Evolutionary conservation across 345 rosid species (phyloP), one percentile per base, ranked within the genome.

Genomic region (Lepidium africanum): DNA sequence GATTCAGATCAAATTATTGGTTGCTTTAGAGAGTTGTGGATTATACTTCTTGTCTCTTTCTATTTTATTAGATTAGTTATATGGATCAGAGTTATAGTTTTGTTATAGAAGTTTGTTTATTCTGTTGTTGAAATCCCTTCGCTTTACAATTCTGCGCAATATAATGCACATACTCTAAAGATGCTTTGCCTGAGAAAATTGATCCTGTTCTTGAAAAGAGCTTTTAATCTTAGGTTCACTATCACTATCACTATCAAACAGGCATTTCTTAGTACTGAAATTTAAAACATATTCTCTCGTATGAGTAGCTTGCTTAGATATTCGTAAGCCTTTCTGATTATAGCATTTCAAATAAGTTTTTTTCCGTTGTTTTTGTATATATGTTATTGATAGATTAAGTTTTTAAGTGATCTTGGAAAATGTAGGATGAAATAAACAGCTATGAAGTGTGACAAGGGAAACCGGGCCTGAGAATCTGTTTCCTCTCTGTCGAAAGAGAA

Each of bases 1-100:
- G 83, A 78, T 77, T 72, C 78, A 47, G 61, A 69, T n/a, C 14
- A n/a, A 51, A n/a, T 54, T 68, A 23, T 19, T 40, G 41, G 52
- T 62, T 52, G 65, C 63, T 69, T 27, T 63, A 13, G 42, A 50
- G 58, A 21, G 65, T 45, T 65, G 70, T 76, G 74, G 72, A 67
- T 51, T 53, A 60, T 71, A 42, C 68, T 60, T 59, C 63, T 64
- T 55, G 77, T 67, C 63, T 43, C 39, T 43, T 38, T 51, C 48
- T 37, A 56, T 14, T 50, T 43, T 39, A 25, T 10, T 17, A 42
- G 12, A 57, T 70, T 64, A 43, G 50, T 17, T 69, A 67, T 27
- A 49, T 53, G 49, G 36, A 55, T 55, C 58, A 25, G 63, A 3
- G 42, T 3, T 36, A 23, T 3, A 14, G 47, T 25, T 38, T 36